phyloP scores from a whole-genome alignment of 2,329 filamentous ascomycete genomes.

The Raffaelea arxii region DNA sequence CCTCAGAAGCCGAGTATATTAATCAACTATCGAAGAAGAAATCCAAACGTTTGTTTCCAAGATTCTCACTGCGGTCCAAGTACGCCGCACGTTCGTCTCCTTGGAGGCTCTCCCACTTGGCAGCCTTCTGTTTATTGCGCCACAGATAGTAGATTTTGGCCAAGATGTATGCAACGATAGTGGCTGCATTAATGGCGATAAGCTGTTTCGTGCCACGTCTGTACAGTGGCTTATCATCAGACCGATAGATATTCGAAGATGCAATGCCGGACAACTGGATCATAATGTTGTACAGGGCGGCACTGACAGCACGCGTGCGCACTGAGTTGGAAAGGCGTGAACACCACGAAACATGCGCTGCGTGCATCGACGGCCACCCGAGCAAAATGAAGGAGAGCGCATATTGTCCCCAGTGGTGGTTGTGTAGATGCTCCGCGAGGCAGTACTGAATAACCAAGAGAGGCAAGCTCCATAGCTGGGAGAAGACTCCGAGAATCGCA shows the following conservation, averaged over 20 bases:
- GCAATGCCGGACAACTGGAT: slow-evolving; percentile 25
- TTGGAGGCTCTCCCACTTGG: slow-evolving; percentile 36
- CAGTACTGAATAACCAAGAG: neutral
- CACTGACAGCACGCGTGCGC: slow-evolving; percentile 2
- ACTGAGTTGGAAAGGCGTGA: slow-evolving; percentile 37
- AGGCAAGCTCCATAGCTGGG: slow-evolving; percentile 31
- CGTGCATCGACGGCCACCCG: slow-evolving; percentile 24
- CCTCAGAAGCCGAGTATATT: too few species aligned
- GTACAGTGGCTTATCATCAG: slow-evolving; percentile 45
- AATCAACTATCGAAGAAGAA: slow-evolving; percentile 26
- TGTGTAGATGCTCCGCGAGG: neutral
- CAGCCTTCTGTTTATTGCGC: slow-evolving; percentile 33
- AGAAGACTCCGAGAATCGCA: slow-evolving; percentile 33
- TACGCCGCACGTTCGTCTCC: slow-evolving; percentile 39
- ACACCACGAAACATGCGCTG: slow-evolving; percentile 48
- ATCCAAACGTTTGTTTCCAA: slow-evolving; percentile 34
- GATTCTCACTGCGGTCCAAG: slow-evolving; percentile 24
- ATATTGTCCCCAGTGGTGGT: neutral
- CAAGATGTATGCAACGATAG: slow-evolving; percentile 38
- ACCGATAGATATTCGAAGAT: slow-evolving; percentile 35
- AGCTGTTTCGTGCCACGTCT: slow-evolving; percentile 42
- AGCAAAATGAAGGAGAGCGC: neutral
- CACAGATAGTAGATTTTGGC: slow-evolving; percentile 43
- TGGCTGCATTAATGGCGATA: slow-evolving; percentile 37
- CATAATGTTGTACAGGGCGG: slow-evolving; percentile 20